A percentile compares a stretch with the other conserved stretches of the same genome.
phyloP scores from a whole-genome alignment of 768 basidiomycete genomes.

The Russula olivacea region DNA sequence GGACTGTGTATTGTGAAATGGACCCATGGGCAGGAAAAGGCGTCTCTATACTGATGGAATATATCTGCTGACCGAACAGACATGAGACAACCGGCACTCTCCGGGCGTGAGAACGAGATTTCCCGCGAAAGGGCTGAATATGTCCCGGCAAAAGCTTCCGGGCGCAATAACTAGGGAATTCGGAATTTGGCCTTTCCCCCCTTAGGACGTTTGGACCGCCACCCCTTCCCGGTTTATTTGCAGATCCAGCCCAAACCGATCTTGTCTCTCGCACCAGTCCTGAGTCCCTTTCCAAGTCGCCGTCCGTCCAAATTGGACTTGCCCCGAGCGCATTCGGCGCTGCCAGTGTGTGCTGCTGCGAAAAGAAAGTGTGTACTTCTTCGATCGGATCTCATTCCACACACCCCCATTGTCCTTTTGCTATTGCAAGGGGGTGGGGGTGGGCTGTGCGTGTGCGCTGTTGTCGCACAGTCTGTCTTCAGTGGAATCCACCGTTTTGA shows the following conservation, averaged over 20 bases:
- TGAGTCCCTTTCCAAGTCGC: constrained; percentile 16
- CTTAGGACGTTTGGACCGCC: not conserved
- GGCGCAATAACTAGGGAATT: constrained; percentile 20
- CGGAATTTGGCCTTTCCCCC: not conserved
- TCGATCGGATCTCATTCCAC: constrained; percentile 14
- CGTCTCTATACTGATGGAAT: constrained; percentile 11
- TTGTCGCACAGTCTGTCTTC: not conserved
- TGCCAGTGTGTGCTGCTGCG: not conserved
- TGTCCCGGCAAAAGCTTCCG: constrained; percentile 18
- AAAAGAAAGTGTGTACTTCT: constrained; percentile 1
- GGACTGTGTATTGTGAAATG: constrained; percentile 12
- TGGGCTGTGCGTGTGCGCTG: constrained; percentile 9
- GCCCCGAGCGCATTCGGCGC: constrained; percentile 19
- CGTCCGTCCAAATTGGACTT: constrained; percentile 20
- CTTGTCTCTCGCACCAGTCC: constrained; percentile 1
- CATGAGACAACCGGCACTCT: constrained; percentile 12
- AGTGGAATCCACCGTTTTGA: not conserved
- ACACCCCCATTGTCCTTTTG: too few relatives aligned
- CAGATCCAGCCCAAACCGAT: constrained; percentile 15
- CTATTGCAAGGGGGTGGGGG: too few relatives aligned
- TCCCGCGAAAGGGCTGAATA: not conserved
- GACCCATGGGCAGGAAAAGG: too few relatives aligned
- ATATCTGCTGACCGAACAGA: not conserved
- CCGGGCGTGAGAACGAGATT: constrained; percentile 3
- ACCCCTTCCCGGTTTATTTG: constrained; percentile 10